Evolutionary conservation across 192 early-diverging fungal genomes (phyloP), one percentile per base, ranked within the genome.

Genomic region (Mortierella alpina): DNA sequence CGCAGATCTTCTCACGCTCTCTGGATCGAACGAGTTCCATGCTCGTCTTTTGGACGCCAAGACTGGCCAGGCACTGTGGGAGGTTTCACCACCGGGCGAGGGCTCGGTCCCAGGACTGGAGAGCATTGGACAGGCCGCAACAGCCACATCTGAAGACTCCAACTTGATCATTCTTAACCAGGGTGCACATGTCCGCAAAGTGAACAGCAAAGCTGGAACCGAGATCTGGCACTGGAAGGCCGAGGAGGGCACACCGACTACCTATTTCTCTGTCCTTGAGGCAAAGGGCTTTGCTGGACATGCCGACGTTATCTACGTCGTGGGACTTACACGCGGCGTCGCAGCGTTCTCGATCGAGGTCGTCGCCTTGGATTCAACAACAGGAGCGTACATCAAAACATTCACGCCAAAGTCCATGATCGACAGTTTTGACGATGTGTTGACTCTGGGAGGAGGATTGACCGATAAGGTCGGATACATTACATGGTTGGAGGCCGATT

Each of bases 1-100:
- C 41, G 59, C 53, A 86, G 83, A 70, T 18, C 54, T 87, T 15
- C 22, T 87, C 3, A 68, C 85, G 14, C 75, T 90, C 54, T 62
- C 82, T 8, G 83, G 86, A 22, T 61, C 73, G 42, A 52, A 62
- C 1, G 57, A 83, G 40, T 59, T 86, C 31, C 81, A 84, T 54
- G 63, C 76, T 11, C 87, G 88, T 40, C 73, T 84, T 40, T 86
- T 86, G 73, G 83, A 86, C 44, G 56, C 80, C 18, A 65, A 76
- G 59, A 71, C 84, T 41, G 88, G 88, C 41, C 81, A 80, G 31
- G 18, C 84, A 11, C 41, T 82, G 55, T 86, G 84, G 86, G 88
- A 89, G 44, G 58, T 83, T 40, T 59, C 79, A 18, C 75, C 79
- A 12, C 49, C 72, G 13, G 59, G 72, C n/a, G 73, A 66, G 42